A percentile compares a stretch with the other conserved stretches of the same genome.
Evolutionary conservation across 2,329 filamentous ascomycete species (phyloP).

Genomic region (Alternaria atra): DNA sequence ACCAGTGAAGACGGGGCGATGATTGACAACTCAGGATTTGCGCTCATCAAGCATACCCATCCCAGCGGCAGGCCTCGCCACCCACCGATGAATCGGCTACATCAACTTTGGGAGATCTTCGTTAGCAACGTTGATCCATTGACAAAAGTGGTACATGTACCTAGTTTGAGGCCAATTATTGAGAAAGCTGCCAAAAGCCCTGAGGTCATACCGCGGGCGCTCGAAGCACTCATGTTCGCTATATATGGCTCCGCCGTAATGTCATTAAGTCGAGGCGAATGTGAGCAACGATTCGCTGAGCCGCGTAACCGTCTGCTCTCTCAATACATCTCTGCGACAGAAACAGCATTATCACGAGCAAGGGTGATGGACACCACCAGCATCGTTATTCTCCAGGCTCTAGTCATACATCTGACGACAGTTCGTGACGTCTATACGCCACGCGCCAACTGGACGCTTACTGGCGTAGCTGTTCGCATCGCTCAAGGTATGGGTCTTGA

Average conservation of each 20-base stretch:
- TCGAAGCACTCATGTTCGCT: conserved; percentile 58
- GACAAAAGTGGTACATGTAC: conserved; percentile 22
- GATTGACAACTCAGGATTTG: conserved; percentile 63
- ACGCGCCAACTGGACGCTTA: conserved; percentile 66
- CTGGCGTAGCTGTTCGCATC: conserved; percentile 66
- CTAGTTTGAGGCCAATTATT: conserved; percentile 62
- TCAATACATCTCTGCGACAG: conserved; percentile 12
- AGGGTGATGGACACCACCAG: conserved; percentile 62
- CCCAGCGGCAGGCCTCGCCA: conserved; percentile 67
- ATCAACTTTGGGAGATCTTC: conserved; percentile 76
- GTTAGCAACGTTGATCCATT: conserved; percentile 52
- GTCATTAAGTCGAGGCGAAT: conserved; percentile 66
- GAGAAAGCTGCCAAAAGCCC: conserved; percentile 68
- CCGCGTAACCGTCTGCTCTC: conserved; percentile 68
- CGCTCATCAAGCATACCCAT: conserved; percentile 25
- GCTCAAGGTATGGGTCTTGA: conserved; percentile 67
- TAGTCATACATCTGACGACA: conserved; percentile 67
- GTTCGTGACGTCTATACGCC: conserved; percentile 59
- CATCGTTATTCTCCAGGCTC: conserved; percentile 66
- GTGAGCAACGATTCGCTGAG: conserved; percentile 60
- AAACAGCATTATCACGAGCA: conserved; percentile 10
- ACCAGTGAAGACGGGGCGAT: conserved; percentile 66
- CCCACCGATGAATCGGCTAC: conserved; percentile 70
- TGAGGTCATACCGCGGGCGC: conserved; percentile 61
- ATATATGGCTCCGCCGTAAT: conserved; percentile 34